Percentiles rank a stretch among this genome's conserved stretches.
Conservation (phyloP, 2,329 filamentous ascomycete genomes). For the Tolypocladium sp. region DNA sequence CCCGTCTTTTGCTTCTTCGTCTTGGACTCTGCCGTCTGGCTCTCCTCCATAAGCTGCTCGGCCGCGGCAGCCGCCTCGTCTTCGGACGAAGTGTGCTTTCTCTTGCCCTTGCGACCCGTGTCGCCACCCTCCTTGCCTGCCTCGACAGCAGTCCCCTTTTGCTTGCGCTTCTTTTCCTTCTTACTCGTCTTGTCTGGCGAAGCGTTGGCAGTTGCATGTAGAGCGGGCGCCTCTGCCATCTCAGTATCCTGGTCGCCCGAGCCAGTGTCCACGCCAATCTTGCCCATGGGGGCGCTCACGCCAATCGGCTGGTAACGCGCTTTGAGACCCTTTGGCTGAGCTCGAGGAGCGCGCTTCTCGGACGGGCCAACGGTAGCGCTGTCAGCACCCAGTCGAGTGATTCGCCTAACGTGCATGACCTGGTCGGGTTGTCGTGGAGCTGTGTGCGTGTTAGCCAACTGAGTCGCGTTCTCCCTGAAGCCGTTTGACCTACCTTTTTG, state of each 20-base stretch:
- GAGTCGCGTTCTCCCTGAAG: background rate
- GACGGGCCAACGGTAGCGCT: conserved; percentile 26
- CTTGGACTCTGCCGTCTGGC: conserved; percentile 25
- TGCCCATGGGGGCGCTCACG: conserved; percentile 24
- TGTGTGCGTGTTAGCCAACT: conserved; percentile 2
- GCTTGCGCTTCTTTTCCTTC: conserved; percentile 15
- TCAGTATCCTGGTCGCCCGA: conserved; percentile 32
- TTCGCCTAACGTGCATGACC: conserved; percentile 56
- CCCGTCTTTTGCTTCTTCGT: conserved; percentile 29
- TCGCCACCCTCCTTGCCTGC: conserved; percentile 5
- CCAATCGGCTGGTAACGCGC: conserved; percentile 62
- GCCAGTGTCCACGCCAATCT: conserved; percentile 28
- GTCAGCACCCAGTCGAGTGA: conserved; percentile 44
- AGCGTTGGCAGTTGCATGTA: conserved; percentile 7
- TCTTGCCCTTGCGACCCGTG: conserved; percentile 23
- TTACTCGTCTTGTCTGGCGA: conserved; percentile 19
- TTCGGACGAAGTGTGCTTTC: conserved; percentile 26
- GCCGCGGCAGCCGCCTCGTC: conserved; percentile 26
- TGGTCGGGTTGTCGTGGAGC: conserved; percentile 39
- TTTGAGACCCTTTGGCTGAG: conserved; percentile 59
- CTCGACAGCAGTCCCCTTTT: background rate
- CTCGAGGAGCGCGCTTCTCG: conserved; percentile 42
- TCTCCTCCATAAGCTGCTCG: conserved; percentile 25
- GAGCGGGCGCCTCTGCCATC: conserved; percentile 30
- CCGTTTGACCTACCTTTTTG: conserved; percentile 33